Conservation (phyloP, 257 asterid genomes). For the Jacaranda mimosifolia region DNA sequence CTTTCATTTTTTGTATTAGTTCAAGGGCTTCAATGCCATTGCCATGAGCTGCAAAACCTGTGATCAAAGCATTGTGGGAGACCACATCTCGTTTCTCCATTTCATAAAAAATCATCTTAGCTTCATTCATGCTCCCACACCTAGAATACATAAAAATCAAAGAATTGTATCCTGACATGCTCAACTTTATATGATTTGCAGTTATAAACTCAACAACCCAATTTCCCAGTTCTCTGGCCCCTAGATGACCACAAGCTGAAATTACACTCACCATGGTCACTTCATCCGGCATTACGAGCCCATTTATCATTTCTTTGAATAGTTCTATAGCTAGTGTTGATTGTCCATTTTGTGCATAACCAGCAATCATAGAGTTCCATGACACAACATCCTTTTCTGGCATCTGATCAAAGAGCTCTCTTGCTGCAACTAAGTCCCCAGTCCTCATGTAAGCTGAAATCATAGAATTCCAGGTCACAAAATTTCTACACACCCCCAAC, state of each 20-base stretch:
- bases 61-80: constrained; percentile 70
- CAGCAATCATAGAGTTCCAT: constrained; percentile 83
- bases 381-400: constrained; percentile 65
- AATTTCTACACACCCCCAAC: constrained; percentile 49
- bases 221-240: constrained; percentile 68
- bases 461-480: constrained; percentile 78
- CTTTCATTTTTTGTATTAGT: constrained; percentile 57
- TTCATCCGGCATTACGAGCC: constrained; percentile 62
- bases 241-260: constrained; percentile 88
- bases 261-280: constrained; percentile 69
- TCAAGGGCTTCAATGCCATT: constrained; percentile 60
- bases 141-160: constrained; percentile 80
- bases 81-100: constrained; percentile 70
- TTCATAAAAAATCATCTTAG: constrained; percentile 50
- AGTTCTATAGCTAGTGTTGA: constrained; percentile 66
- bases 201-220: constrained; percentile 54
- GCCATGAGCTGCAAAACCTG: constrained; percentile 81
- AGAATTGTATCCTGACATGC: constrained; percentile 58
- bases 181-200: constrained; percentile 49
- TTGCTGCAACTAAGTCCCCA: constrained; percentile 66
- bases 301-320: constrained; percentile 62
- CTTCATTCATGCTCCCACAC: constrained; percentile 73
- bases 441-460: constrained; percentile 66
- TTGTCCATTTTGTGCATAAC: constrained; percentile 77
- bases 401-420: constrained; percentile 63